Base-by-base conservation (phyloP, 2,329 filamentous ascomycete species). In the Fusarium sp. region DNA sequence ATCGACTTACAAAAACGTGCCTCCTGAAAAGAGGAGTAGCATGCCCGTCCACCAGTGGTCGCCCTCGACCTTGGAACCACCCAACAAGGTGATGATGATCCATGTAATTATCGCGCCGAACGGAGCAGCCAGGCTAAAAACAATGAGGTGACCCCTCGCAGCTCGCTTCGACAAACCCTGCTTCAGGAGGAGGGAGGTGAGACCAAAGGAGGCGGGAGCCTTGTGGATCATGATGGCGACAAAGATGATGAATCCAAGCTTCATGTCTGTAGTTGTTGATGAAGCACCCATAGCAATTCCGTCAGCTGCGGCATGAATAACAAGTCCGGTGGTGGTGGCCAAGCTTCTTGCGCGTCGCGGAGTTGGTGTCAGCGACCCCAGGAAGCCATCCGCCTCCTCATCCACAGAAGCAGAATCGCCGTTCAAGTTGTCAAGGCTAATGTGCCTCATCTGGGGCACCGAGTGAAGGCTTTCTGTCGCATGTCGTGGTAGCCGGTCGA, bases 191-290 rank as follows among this genome's bases (percentile, higher is more conserved):
- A 98, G 90, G 1, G 95, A 95, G 0, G 96, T 98, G 56, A 99
- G 85, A 0, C 96, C 96, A 84, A 99, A 99, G 0, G 96, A 95
- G 2, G 96, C 96, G 0, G 95, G 96, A 1, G 95, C 96, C 84
- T 98, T 99, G 83, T 99, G 96, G 7, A 98, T 90, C 93, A 99
- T 97, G 75, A 99, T 96, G 12, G 96, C 96, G 44, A 98, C 84
- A 81, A 99, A 99, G 42, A 99, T 94, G 76, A 99, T 94, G 69
- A 98, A 91, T 38, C 94, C 94, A 12, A 99, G 85, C 66, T 92
- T 92, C 70, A 90, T 90, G 75, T 94, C 92, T 3, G 90, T 87
- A 5, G 91, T 90, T 5, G 93, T 92, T 5, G 93, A 94, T 1
- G 95, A 98, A 27, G 96, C 96, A 24, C 96, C 96, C 83, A 99